Percentiles rank a stretch among this genome's conserved stretches.
phyloP scores from a whole-genome alignment of 331 rosid species.

The Telfairia occidentalis region DNA sequence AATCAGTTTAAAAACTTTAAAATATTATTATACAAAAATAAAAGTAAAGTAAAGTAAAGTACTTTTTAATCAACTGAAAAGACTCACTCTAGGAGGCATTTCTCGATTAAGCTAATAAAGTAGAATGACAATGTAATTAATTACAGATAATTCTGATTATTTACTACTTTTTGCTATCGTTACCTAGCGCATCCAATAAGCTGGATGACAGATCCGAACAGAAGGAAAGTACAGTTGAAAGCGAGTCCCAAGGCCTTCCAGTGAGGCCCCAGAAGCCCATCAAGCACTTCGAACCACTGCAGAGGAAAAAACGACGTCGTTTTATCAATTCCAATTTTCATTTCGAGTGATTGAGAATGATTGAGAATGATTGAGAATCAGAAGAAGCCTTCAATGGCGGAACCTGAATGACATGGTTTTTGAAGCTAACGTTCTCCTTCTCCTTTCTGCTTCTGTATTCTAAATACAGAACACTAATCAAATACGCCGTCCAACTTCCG shows the following conservation, averaged over 20 bases:
- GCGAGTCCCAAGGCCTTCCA: slow-evolving; percentile 18
- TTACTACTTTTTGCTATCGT: neutral
- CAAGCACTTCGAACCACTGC: slow-evolving; percentile 21
- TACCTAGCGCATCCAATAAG: slow-evolving; percentile 22
- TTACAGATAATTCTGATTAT: neutral
- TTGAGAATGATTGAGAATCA: neutral
- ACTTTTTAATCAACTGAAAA: neutral
- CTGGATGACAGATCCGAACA: slow-evolving; percentile 20
- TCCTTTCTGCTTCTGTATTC: slow-evolving; percentile 20
- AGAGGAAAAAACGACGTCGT: neutral
- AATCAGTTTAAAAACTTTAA: neutral
- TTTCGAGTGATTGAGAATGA: too few relatives aligned
- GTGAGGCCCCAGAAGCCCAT: slow-evolving; percentile 18
- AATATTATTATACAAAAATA: neutral
- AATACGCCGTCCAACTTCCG: slow-evolving; percentile 22
- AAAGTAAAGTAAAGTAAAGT: neutral
- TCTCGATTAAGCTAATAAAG: neutral
- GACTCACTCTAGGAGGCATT: neutral
- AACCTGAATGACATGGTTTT: slow-evolving; percentile 24
- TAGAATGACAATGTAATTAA: neutral
- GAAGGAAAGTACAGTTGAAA: slow-evolving; percentile 21
- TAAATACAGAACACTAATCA: slow-evolving; percentile 15
- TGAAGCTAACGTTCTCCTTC: slow-evolving; percentile 15
- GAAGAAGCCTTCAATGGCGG: neutral
- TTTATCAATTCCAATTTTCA: neutral